These are phyloP conservation scores for Tritrichomonas musculus DNA, from an alignment of 208 protist species.

Conservation along the genomic window DNA sequence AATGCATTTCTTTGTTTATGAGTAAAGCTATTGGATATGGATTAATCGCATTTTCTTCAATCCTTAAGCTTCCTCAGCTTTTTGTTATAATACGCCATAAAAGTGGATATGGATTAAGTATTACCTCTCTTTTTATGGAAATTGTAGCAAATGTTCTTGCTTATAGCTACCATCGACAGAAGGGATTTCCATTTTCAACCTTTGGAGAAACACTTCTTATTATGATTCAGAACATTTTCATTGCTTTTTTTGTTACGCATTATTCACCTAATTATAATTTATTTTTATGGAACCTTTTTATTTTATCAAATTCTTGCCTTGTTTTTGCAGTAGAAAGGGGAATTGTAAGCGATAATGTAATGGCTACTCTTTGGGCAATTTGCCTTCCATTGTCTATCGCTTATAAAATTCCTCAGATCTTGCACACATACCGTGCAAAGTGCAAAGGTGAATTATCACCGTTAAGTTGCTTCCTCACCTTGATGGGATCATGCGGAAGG, in stretches of 20 bases:
- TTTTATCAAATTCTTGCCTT: not conserved
- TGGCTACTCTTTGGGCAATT: not conserved
- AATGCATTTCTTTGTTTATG: slow-evolving; percentile 14
- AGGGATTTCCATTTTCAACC: not conserved
- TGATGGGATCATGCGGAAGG: slow-evolving; percentile 15
- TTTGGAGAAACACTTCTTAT: slow-evolving; percentile 17
- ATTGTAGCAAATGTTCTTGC: slow-evolving; percentile 20
- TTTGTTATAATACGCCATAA: not conserved
- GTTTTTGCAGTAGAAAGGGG: not conserved
- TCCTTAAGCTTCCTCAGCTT: not conserved
- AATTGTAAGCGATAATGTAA: not conserved
- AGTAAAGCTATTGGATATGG: slow-evolving; percentile 16
- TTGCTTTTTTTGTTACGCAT: not conserved
- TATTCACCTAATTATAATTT: not conserved
- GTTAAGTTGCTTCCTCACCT: not conserved
- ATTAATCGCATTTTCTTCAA: not conserved
- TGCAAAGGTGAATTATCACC: slow-evolving; percentile 26
- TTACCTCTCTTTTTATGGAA: slow-evolving; percentile 17
- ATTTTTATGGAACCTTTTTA: not conserved
- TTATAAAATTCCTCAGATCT: slow-evolving; percentile 32
- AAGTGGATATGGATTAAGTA: not conserved
- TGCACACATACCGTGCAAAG: not conserved
- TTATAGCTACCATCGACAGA: not conserved
- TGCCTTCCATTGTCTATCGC: not conserved
- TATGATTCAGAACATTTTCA: slow-evolving; percentile 14